Evolutionary conservation across 495 filamentous ascomycete genomes (phyloP), one percentile per base, ranked within the genome.

Genomic region (Umbilicaria muhlenbergii): DNA sequence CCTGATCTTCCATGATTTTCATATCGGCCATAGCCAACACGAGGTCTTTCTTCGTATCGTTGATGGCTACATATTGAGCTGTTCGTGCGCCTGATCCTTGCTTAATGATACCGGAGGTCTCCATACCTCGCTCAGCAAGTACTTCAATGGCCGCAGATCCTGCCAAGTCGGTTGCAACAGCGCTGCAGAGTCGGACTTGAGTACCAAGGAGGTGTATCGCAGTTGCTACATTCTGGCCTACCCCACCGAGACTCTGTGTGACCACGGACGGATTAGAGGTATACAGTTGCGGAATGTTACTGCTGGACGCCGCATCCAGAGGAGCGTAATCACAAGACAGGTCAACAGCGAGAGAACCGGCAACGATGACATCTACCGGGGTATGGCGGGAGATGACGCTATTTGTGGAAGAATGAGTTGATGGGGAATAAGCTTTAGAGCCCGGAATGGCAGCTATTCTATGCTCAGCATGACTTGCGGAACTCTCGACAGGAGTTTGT

Each of bases 1-100:
- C 52, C n/a, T 63, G 52, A 7, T 64, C 59, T 41, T 86, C 77
- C 46, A 94, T 69, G 54, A 98, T 91, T 40, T 64, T 67, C 86
- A 96, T 94, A 56, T 98, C 91, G 14, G 91, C 86, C 82, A 94
- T 92, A 41, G 85, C 88, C 36, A 94, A 55, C 3, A 83, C 67
- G 10, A 98, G 71, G 44, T 86, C 78, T 52, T 88, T 91, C 19
- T 80, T 72, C 2, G 63, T 64, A 55, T 89, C 83, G 59, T 96
- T 98, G 52, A 95, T 66, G 14, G 87, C 79, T 2, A 96, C 73
- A 55, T 98, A 98, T 56, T 93, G 86, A 5, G 87, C 84, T 2
- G 91, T 98, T 19, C 77, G 68, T 34, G 59, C 58, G 0, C 69
- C 63, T 13, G 66, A 56, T 10, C 65, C 60, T 7, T 83, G 57